These are phyloP conservation scores for Aotearoamyces nothofagi DNA, from an alignment of 2,329 filamentous ascomycete genomes.

Conservation along the genomic window DNA sequence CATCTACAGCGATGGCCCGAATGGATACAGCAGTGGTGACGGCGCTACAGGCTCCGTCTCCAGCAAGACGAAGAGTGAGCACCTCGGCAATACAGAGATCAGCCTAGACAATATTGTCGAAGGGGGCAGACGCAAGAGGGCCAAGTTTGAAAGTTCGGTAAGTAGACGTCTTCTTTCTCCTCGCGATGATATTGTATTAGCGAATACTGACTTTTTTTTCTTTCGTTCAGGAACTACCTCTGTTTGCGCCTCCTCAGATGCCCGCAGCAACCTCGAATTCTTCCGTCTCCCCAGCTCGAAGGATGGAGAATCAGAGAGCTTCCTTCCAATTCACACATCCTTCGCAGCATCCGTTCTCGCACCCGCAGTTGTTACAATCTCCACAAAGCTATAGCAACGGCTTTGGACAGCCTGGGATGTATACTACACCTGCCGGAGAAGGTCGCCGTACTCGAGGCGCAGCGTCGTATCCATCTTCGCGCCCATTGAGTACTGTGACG, in stretches of 20 bases:
- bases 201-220: conserved; percentile 8
- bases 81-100: conserved; percentile 88
- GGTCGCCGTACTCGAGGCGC: conserved; percentile 52
- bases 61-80: conserved; percentile 64
- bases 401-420: conserved; percentile 38
- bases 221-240: conserved; percentile 63
- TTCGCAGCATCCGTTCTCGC: conserved; percentile 66
- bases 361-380: conserved; percentile 65
- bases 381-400: conserved; percentile 58
- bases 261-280: conserved; percentile 90
- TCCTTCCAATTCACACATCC: conserved; percentile 62
- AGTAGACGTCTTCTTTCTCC: conserved; percentile 25
- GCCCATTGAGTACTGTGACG: conserved; percentile 24
- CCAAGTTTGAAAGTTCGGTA: conserved; percentile 95
- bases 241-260: conserved; percentile 90
- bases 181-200: conserved; percentile 1
- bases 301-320: conserved; percentile 55
- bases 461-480: conserved; percentile 33
- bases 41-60: conserved; percentile 63
- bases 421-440: conserved; percentile 49
- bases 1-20: conserved; percentile 44
- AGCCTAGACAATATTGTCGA: conserved; percentile 97
- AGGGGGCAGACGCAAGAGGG: conserved; percentile 84
- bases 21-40: conserved; percentile 79
- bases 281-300: conserved; percentile 85